These are phyloP conservation scores for Daldinia bambusicola DNA, from an alignment of 495 filamentous ascomycete species.

Conservation along the genomic window DNA sequence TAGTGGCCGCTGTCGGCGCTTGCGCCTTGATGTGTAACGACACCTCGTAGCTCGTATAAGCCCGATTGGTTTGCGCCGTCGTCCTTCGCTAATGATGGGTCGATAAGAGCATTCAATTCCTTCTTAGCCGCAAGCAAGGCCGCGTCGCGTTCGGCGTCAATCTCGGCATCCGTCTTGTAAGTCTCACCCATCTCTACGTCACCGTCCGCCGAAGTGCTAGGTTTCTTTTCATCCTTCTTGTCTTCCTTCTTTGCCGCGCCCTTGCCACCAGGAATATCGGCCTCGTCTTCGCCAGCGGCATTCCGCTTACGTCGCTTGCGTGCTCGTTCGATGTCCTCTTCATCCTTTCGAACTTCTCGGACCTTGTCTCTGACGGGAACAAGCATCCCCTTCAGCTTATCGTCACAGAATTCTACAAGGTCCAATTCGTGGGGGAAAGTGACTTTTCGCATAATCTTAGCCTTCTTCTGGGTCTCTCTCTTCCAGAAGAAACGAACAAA, in stretches of 20 bases:
- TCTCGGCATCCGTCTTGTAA: conserved; percentile 92
- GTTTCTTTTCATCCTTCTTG: conserved; percentile 55
- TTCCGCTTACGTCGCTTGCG: conserved; percentile 87
- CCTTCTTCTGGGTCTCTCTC: conserved; percentile 91
- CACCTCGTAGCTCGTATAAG: conserved; percentile 90
- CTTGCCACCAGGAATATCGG: conserved; percentile 53
- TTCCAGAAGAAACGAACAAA: conserved; percentile 99
- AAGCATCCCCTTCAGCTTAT: conserved; percentile 82
- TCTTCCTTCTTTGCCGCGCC: conserved; percentile 60
- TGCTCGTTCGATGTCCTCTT: conserved; percentile 86
- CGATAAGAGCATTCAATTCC: conserved; percentile 79
- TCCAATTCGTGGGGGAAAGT: conserved; percentile 94
- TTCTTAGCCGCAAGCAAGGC: conserved; percentile 81
- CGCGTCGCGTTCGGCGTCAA: conserved; percentile 82
- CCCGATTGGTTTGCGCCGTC: conserved; percentile 89
- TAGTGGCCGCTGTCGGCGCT: conserved; percentile 98
- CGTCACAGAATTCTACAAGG: conserved; percentile 93
- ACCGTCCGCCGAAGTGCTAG: conserved; percentile 54
- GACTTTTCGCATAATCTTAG: conserved; percentile 99
- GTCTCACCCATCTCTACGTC: conserved; percentile 78
- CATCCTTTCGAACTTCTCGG: conserved; percentile 92
- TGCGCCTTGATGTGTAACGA: conserved; percentile 97
- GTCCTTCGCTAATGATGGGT: conserved; percentile 75
- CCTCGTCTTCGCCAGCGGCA: conserved; percentile 67
- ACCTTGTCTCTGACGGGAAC: conserved; percentile 95